Base-by-base conservation (phyloP, 176 grass and related monocot genomes). In the Elaeis guineensis region DNA sequence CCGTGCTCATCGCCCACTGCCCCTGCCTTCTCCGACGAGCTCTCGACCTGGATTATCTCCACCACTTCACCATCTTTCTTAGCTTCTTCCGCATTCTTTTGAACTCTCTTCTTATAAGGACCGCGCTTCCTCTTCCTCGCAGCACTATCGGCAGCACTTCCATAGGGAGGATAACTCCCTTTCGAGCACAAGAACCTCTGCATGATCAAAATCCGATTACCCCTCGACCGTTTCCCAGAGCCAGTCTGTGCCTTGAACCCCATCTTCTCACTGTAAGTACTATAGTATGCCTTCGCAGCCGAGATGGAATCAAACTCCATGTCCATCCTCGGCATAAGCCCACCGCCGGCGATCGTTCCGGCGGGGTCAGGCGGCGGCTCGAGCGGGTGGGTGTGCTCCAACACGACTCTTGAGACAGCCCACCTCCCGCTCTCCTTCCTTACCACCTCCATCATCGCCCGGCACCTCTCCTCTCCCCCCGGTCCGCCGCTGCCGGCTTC, bases 241-340 rank as follows among this genome's bases (percentile, higher is more conserved):
- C 58, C 79, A n/a, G 44, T 64, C 63, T 81, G 64, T 6, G 69
- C 55, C 58, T 69, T 54, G 51, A 81, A 81, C 3, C 72, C 79
- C 71, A 75, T 59, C 69, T 75, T 81, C 25, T 81, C 79, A 5
- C 72, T 52, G 24, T 70, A 71, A 25, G 64, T 59, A 70, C 16
- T 23, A 51, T 81, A 81, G 26, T 81, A 81, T 21, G 58, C 65
- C 49, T 81, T 75, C 16, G 72, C 79, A 5, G 71, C 72, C 17
- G 71, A 70, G 16, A 81, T 44, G 15, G 79, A 81, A 29, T 81
- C 72, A 52, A 81, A 81, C 44, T 81, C 71, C 79, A 75, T 81
- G 21, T 72, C 79, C 12, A 59, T 15, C 55, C 52, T 35, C n/a
- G 78, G 78, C 17, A 80, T 51, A 16, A 80, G 14, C 30, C 63